Conservation (phyloP, 306 rosid genomes). For the Rosa multiflora region DNA sequence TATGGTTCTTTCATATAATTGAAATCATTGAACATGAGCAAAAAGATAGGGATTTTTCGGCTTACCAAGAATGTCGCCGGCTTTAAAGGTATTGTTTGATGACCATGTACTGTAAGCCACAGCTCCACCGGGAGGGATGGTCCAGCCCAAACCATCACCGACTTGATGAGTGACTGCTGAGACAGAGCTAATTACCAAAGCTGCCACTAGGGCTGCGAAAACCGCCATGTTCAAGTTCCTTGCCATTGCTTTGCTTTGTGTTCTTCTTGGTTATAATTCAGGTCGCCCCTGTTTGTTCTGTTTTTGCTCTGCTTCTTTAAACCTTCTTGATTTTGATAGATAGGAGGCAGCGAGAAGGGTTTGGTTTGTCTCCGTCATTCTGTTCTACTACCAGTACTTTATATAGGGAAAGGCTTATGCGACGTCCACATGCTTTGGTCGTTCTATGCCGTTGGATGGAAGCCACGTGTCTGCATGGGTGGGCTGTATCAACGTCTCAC, state of each 20-base stretch:
- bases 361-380: neutral
- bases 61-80: slow-evolving; percentile 62
- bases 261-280: slow-evolving; percentile 26
- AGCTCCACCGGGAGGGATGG: slow-evolving; percentile 38
- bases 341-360: neutral
- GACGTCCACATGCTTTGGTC: neutral
- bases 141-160: slow-evolving; percentile 65
- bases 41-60: neutral
- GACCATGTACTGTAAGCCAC: slow-evolving; percentile 53
- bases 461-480: slow-evolving; percentile 19
- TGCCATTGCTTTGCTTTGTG: slow-evolving; percentile 50
- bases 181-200: slow-evolving; percentile 35
- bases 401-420: slow-evolving; percentile 23
- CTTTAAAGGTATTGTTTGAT: slow-evolving; percentile 40
- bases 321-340: neutral
- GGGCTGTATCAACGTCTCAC: slow-evolving; percentile 12
- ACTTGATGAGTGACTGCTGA: slow-evolving; percentile 50
- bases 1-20: neutral
- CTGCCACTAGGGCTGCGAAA: slow-evolving; percentile 35
- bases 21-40: neutral
- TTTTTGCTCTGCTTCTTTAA: neutral
- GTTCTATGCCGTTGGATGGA: slow-evolving; percentile 20
- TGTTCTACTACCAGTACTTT: neutral
- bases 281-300: slow-evolving; percentile 49
- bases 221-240: slow-evolving; percentile 23